Evolutionary conservation across 768 basidiomycete species (phyloP), one percentile per base, ranked within the genome.

Genomic region (Russula griseocarnosa): DNA sequence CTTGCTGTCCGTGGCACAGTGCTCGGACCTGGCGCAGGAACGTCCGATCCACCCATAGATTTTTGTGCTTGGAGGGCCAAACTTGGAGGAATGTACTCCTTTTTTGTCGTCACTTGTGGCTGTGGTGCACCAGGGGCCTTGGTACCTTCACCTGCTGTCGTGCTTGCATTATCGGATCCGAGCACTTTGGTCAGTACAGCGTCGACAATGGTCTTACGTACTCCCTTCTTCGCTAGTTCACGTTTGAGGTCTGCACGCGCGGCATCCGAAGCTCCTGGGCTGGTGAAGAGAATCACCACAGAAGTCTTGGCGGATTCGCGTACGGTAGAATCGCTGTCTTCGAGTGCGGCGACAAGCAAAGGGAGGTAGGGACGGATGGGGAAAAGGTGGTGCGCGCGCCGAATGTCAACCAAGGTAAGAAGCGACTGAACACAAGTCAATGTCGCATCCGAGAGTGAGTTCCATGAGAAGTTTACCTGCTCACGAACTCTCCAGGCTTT

Each of bases 171-270:
- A 36, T 76, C 75, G 20, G 76, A 77, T 46, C 75, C 79, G 56
- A 92, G 77, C 24, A 93, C 78, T 72, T 85, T 87, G 59, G 79
- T 75, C 8, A 94, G 80, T 18, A 98, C 85, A 58, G 80, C 80
- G 65, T 98, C 95, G 16, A 88, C 85, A 52, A 95, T 94, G 5
- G 86, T 83, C 76, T 95, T 96, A 38, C 93, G 83, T 49, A 97
- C 90, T 47, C 83, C 83, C 73, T 91, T 92, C 77, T 88, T 92
- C 2, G 81, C 74, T 81, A 98, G 81, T 72, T 93, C 89, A 72
- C 93, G 94, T 81, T 97, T 98, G 59, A 98, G 79, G 73, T 98
- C 96, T 5, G 94, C 85, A 57, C 92, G 86, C 3, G 97, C 97
- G 9, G 85, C 86, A 71, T 95, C 88, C 3, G 87, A 85, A 16